These are phyloP conservation scores for Schrenkiella parvula DNA, from an alignment of 345 rosid genomes.

Conservation along the genomic window DNA sequence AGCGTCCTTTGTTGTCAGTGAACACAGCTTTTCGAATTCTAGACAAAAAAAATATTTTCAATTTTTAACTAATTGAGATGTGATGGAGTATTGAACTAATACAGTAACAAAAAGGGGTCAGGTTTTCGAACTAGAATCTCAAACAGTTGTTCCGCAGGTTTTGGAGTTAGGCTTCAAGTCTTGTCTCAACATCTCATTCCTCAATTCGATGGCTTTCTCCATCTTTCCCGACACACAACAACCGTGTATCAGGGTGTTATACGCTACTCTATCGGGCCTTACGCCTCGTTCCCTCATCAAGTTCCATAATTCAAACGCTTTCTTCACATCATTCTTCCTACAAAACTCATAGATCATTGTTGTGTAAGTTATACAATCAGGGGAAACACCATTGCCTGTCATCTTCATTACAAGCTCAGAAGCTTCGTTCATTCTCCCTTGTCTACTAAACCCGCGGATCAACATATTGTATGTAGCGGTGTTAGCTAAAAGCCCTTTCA, in stretches of 20 bases:
- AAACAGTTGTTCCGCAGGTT: not conserved
- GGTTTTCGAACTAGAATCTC: not conserved
- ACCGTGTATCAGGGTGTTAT: slow-evolving; percentile 60
- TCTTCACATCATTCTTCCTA: slow-evolving; percentile 46
- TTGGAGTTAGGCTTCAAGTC: slow-evolving; percentile 41
- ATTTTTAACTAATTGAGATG: not conserved
- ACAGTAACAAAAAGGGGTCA: not conserved
- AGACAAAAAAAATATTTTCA: not conserved
- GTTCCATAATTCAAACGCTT: slow-evolving; percentile 69
- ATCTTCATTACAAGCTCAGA: slow-evolving; percentile 49
- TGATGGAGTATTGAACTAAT: not conserved
- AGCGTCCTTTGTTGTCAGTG: not conserved
- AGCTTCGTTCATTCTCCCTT: slow-evolving; percentile 69
- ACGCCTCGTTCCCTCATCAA: slow-evolving; percentile 59
- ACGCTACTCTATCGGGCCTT: slow-evolving; percentile 68
- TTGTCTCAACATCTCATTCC: slow-evolving; percentile 64
- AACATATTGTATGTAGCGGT: slow-evolving; percentile 70
- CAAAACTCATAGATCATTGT: slow-evolving; percentile 72
- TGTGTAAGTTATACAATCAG: slow-evolving; percentile 85
- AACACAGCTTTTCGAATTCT: not conserved
- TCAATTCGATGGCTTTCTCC: slow-evolving; percentile 55
- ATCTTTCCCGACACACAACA: slow-evolving; percentile 62
- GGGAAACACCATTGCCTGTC: slow-evolving; percentile 51
- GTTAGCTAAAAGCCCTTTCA: slow-evolving; percentile 62
- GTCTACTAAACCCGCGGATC: slow-evolving; percentile 70